These are phyloP conservation scores for Annulohypoxylon nitens DNA, from an alignment of 495 filamentous ascomycete species.

Conservation along the genomic window DNA sequence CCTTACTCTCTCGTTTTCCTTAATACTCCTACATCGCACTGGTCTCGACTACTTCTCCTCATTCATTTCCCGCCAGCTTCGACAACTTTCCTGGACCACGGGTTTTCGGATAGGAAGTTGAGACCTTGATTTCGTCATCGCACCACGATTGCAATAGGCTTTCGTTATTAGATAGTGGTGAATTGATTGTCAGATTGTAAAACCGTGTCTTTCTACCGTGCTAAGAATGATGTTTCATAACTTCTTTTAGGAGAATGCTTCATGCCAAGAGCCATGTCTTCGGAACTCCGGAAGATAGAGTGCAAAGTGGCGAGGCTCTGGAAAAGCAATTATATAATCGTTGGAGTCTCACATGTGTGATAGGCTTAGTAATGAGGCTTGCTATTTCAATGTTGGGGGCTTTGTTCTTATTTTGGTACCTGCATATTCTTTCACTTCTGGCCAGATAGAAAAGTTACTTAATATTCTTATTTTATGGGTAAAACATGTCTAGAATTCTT, in stretches of 20 bases:
- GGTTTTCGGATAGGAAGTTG: neutral
- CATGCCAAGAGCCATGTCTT: neutral
- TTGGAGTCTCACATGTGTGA: conserved; percentile 1
- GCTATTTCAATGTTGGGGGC: neutral
- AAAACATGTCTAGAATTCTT: neutral
- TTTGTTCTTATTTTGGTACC: conserved; percentile 29
- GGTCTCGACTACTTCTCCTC: neutral
- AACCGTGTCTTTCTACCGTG: conserved; percentile 1
- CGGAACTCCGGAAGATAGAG: neutral
- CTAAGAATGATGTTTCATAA: neutral
- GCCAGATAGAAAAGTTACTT: neutral
- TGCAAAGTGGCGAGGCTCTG: neutral
- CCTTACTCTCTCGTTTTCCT: neutral
- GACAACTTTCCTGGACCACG: neutral
- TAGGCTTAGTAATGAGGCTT: conserved; percentile 5
- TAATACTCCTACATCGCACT: neutral
- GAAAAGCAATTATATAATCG: conserved; percentile 1
- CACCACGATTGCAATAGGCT: neutral
- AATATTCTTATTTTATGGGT: neutral
- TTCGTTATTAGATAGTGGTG: conserved; percentile 2
- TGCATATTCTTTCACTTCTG: conserved; percentile 37
- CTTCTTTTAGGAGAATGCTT: neutral
- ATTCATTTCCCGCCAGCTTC: neutral
- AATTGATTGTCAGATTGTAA: neutral
- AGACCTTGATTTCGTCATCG: neutral